Percentiles rank a stretch among this genome's conserved stretches.
Evolutionary conservation across 176 grass and related monocot genomes (phyloP).

Genomic region (Raddia guianensis): DNA sequence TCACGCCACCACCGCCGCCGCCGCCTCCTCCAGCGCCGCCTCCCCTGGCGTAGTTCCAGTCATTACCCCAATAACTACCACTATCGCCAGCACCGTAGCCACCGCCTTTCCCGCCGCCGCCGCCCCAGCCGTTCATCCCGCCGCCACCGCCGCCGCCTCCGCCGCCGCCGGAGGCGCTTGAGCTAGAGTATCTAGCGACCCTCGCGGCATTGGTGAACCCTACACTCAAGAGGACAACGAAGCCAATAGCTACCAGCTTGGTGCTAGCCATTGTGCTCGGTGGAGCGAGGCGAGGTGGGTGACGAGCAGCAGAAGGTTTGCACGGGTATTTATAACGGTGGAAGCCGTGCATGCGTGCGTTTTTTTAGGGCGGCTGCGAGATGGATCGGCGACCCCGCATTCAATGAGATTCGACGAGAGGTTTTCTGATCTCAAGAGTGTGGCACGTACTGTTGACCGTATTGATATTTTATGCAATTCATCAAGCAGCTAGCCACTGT

Average conservation of each 20-base stretch:
- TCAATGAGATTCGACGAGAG: slow-evolving; percentile 30
- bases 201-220: slow-evolving; percentile 46
- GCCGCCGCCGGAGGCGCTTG: slow-evolving; percentile 5
- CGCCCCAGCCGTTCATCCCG: slow-evolving; percentile 26
- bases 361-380: not conserved
- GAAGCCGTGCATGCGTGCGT: slow-evolving; percentile 14
- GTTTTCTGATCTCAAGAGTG: not conserved
- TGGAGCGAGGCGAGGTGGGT: slow-evolving; percentile 25
- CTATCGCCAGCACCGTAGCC: not conserved
- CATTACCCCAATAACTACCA: not conserved
- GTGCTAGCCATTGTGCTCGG: slow-evolving; percentile 41
- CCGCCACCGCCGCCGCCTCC: slow-evolving; percentile 23
- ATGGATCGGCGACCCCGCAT: not conserved
- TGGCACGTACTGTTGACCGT: slow-evolving; percentile 24
- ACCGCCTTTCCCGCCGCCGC: not conserved
- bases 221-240: slow-evolving; percentile 44
- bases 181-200: not conserved
- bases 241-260: slow-evolving; percentile 46
- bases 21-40: slow-evolving; percentile 35
- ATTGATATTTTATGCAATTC: not conserved
- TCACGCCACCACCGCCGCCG: slow-evolving; percentile 44
- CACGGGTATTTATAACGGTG: slow-evolving; percentile 47
- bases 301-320: not conserved
- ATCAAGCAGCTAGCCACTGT: no score
- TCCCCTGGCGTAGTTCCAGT: slow-evolving; percentile 2